These are phyloP conservation scores for Pistacia vera DNA, from an alignment of 345 rosid species.

Conservation along the genomic window DNA sequence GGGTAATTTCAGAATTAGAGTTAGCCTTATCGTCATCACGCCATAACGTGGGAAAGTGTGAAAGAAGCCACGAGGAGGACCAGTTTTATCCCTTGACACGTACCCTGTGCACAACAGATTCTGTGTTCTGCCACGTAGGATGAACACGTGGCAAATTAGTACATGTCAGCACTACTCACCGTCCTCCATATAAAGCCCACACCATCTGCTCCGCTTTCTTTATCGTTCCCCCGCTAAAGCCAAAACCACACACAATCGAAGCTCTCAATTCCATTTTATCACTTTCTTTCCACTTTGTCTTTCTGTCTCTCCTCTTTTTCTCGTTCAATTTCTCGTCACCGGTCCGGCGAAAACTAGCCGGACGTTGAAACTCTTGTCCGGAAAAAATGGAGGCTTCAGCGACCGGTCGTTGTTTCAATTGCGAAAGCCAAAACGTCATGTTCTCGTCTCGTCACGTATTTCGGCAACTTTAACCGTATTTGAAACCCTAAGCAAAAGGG, in stretches of 20 bases:
- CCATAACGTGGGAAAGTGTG: constrained; percentile 28
- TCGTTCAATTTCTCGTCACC: constrained; percentile 2
- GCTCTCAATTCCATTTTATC: background rate
- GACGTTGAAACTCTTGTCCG: background rate
- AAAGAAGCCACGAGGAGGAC: background rate
- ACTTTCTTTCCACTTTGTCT: constrained; percentile 10
- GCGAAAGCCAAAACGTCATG: constrained; percentile 33
- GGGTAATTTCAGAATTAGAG: background rate
- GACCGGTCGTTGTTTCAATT: constrained; percentile 18
- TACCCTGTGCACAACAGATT: background rate
- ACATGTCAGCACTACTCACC: constrained; percentile 18
- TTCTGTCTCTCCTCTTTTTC: background rate
- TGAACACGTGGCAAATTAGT: constrained; percentile 3
- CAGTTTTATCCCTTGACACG: constrained; percentile 23
- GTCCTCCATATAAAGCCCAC: constrained; percentile 17
- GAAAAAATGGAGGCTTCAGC: constrained; percentile 25
- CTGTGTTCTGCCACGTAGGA: constrained; percentile 15
- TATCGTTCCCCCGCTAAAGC: constrained; percentile 14
- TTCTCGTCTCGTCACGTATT: constrained; percentile 46
- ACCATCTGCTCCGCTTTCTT: background rate
- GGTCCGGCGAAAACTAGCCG: constrained; percentile 17
- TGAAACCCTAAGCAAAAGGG: constrained; percentile 33
- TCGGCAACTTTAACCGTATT: constrained; percentile 44
- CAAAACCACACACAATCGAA: background rate
- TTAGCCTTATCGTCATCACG: background rate